phyloP scores from a whole-genome alignment of 2,329 filamentous ascomycete genomes.

The Hymenoscyphus scutula region DNA sequence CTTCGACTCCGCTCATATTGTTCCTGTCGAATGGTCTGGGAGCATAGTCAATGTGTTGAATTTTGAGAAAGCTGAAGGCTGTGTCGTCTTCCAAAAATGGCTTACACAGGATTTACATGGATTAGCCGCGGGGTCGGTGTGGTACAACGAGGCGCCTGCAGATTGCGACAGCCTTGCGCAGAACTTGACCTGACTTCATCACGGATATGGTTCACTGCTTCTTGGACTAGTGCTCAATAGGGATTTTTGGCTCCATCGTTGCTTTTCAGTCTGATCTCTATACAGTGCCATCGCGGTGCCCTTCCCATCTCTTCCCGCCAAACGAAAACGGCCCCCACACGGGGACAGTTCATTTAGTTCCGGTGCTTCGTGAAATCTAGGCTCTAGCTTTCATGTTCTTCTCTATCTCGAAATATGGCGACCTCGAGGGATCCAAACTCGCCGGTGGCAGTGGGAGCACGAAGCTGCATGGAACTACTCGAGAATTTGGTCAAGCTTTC shows the following conservation, averaged over 20 bases:
- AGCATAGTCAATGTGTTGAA: neutral
- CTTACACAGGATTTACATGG: neutral
- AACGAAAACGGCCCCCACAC: neutral
- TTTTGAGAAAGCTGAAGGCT: neutral
- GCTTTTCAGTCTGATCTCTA: too few species aligned
- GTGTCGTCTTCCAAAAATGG: neutral
- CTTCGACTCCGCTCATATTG: constrained; percentile 18
- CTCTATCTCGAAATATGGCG: neutral
- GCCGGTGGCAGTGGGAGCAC: constrained; percentile 10
- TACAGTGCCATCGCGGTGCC: too few species aligned
- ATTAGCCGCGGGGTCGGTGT: too few species aligned
- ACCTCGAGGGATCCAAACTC: neutral
- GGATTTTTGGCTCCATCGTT: too few species aligned
- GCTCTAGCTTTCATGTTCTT: neutral
- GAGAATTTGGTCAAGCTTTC: neutral
- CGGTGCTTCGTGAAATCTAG: neutral
- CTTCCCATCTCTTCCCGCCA: too few species aligned
- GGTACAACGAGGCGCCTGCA: too few species aligned
- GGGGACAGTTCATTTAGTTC: neutral
- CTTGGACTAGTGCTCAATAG: too few species aligned
- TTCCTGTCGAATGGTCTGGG: neutral
- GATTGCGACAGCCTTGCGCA: too few species aligned
- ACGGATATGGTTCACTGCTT: too few species aligned
- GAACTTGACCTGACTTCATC: too few species aligned
- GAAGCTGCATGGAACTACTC: constrained; percentile 11